Evolutionary conservation across 495 filamentous ascomycete genomes (phyloP).

Genomic region (Penicillium paxilli): DNA sequence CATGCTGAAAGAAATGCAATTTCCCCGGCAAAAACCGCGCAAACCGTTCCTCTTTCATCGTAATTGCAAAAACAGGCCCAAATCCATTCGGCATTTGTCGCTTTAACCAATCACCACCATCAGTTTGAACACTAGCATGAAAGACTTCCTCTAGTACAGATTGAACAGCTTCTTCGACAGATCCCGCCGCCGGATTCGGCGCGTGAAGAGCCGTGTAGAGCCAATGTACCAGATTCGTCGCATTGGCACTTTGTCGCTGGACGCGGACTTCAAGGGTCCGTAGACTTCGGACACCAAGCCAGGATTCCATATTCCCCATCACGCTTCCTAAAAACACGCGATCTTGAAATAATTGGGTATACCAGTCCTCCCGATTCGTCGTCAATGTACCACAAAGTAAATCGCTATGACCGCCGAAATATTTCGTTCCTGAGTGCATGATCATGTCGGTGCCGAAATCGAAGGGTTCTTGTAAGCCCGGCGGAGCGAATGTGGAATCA

Average conservation of each 20-base stretch:
- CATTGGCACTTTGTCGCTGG: slow-evolving; percentile 67
- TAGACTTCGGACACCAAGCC: slow-evolving; percentile 84
- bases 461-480: slow-evolving; percentile 85
- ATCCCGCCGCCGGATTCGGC: slow-evolving; percentile 26
- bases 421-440: slow-evolving; percentile 93
- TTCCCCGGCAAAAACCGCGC: slow-evolving; percentile 74
- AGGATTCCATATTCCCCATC: slow-evolving; percentile 88
- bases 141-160: slow-evolving; percentile 58
- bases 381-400: slow-evolving; percentile 83
- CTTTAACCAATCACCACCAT: slow-evolving; percentile 68
- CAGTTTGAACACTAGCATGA: slow-evolving; percentile 75
- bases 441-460: slow-evolving; percentile 74
- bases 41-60: slow-evolving; percentile 55
- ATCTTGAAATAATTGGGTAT: slow-evolving; percentile 58
- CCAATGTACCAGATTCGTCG: slow-evolving; percentile 69
- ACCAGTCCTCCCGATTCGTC: slow-evolving; percentile 57
- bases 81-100: slow-evolving; percentile 92
- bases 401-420: slow-evolving; percentile 91
- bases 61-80: slow-evolving; percentile 83
- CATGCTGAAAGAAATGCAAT: slow-evolving; percentile 85
- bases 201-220: slow-evolving; percentile 51
- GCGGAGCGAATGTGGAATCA: slow-evolving; percentile 92
- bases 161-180: slow-evolving; percentile 46
- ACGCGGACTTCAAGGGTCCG: slow-evolving; percentile 86
- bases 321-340: slow-evolving; percentile 75